These are phyloP conservation scores for Pyrenochaeta sp. DNA, from an alignment of 2,329 filamentous ascomycete genomes.

Conservation along the genomic window DNA sequence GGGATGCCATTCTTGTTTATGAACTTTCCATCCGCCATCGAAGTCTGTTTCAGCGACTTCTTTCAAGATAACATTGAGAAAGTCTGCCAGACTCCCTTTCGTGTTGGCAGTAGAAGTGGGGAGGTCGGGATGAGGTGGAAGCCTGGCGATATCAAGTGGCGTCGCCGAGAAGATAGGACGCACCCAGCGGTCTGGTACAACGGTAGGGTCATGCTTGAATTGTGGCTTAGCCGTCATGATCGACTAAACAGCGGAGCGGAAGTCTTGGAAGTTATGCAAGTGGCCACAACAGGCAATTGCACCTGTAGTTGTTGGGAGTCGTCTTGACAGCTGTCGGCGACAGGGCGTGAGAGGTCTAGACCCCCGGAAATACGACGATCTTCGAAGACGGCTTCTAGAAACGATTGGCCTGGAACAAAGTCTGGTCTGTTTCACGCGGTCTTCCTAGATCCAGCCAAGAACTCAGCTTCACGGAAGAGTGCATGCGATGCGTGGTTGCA, in stretches of 20 bases:
- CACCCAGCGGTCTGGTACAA: no score
- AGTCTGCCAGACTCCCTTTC: slow-evolving; percentile 16
- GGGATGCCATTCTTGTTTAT: slow-evolving; percentile 23
- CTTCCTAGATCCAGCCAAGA: no score
- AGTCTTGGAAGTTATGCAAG: slow-evolving; percentile 13
- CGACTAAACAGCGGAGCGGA: slow-evolving; percentile 23
- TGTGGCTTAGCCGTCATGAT: no score
- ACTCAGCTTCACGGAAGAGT: no score
- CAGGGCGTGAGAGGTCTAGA: slow-evolving; percentile 10
- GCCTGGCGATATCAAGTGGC: slow-evolving; percentile 17
- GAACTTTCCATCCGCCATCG: slow-evolving; percentile 18
- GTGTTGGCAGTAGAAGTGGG: slow-evolving; percentile 1
- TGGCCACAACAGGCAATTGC: slow-evolving; percentile 3
- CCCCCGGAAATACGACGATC: not conserved
- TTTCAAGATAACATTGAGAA: slow-evolving; percentile 23
- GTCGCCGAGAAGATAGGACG: slow-evolving; percentile 14
- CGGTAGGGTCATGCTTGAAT: no score
- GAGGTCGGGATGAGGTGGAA: slow-evolving; percentile 29
- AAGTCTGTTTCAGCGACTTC: slow-evolving; percentile 26
- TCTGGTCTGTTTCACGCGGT: no score
- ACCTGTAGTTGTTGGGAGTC: slow-evolving; percentile 4
- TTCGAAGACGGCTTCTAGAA: no score
- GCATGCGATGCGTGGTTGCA: no score
- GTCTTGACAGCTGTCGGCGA: slow-evolving; percentile 9
- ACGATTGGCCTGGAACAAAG: no score